Conservation (phyloP, 108 stramenopile species). For the Chaetoceros muelleri region DNA sequence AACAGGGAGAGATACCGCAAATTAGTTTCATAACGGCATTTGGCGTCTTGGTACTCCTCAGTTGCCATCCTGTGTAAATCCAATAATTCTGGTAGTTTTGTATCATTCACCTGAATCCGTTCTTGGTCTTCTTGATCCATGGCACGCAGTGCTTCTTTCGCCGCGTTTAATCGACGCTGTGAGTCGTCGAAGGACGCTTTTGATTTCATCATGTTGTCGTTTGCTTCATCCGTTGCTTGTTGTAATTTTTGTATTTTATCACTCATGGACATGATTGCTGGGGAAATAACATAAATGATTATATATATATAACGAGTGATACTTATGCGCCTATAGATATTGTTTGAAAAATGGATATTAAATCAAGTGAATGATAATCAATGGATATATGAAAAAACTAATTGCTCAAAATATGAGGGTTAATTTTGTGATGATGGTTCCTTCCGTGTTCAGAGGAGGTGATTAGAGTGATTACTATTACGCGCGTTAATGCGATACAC, state of each 20-base stretch:
- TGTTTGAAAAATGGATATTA: too few relatives aligned
- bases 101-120: slow-evolving; percentile 41
- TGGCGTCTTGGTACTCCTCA: slow-evolving; percentile 31
- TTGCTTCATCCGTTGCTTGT: slow-evolving; percentile 23
- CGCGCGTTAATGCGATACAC: too few relatives aligned
- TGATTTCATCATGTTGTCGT: slow-evolving; percentile 8
- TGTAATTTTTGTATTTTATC: slow-evolving; percentile 23
- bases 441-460: too few relatives aligned
- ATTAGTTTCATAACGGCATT: slow-evolving; percentile 43
- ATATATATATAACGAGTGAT: too few relatives aligned
- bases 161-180: slow-evolving; percentile 21
- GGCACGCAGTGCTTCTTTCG: slow-evolving; percentile 31
- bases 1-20: slow-evolving; percentile 27
- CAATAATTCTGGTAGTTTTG: slow-evolving; percentile 52
- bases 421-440: too few relatives aligned
- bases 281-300: too few relatives aligned
- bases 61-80: slow-evolving; percentile 31
- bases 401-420: too few relatives aligned
- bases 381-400: too few relatives aligned
- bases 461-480: too few relatives aligned
- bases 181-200: slow-evolving; percentile 13
- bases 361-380: too few relatives aligned
- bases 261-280: slow-evolving; percentile 13
- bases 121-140: slow-evolving; percentile 32
- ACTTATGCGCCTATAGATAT: too few relatives aligned